Evolutionary conservation across 345 rosid species (phyloP).

Genomic region (Cardamine occulta): DNA sequence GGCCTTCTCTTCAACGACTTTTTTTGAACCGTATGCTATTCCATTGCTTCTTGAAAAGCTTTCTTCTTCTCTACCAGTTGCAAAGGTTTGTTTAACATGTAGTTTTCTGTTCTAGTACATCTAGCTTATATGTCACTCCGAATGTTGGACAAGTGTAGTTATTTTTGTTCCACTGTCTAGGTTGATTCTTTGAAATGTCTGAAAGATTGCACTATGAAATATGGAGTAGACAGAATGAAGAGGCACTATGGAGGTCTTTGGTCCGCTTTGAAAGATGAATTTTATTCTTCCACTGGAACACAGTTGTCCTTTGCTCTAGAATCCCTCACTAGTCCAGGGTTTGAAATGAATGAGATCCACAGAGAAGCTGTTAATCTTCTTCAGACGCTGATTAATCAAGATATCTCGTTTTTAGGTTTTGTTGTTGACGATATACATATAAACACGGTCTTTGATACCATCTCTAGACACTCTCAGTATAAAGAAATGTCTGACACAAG

Average conservation of each 20-base stretch:
- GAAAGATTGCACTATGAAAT: conserved; percentile 57
- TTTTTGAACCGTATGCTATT: conserved; percentile 85
- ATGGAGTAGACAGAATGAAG: conserved; percentile 68
- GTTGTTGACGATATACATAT: conserved; percentile 66
- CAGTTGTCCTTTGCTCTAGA: conserved; percentile 50
- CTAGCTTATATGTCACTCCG: conserved; percentile 14
- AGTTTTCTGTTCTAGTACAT: conserved; percentile 4
- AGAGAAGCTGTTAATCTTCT: conserved; percentile 66
- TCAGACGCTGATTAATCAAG: conserved; percentile 60
- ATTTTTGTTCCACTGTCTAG: conserved; percentile 47
- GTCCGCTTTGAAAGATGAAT: conserved; percentile 66
- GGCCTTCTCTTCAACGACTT: conserved; percentile 83
- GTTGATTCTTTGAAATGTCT: conserved; percentile 91
- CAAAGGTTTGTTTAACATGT: conserved; percentile 60
- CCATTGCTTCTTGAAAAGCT: conserved; percentile 93
- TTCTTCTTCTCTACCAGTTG: conserved; percentile 78
- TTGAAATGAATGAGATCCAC: conserved; percentile 55
- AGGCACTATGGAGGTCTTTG: conserved; percentile 70
- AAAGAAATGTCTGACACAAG: conserved; percentile 52
- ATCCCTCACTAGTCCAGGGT: conserved; percentile 50
- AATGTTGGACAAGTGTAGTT: conserved; percentile 29
- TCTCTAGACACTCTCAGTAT: conserved; percentile 52
- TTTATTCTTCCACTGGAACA: conserved; percentile 57
- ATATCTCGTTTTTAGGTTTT: conserved; percentile 53
- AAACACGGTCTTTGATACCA: conserved; percentile 53